Evolutionary conservation across 352 stramenopile species (phyloP), one percentile per base, ranked within the genome.

Genomic region (Phytophthora foliorum): DNA sequence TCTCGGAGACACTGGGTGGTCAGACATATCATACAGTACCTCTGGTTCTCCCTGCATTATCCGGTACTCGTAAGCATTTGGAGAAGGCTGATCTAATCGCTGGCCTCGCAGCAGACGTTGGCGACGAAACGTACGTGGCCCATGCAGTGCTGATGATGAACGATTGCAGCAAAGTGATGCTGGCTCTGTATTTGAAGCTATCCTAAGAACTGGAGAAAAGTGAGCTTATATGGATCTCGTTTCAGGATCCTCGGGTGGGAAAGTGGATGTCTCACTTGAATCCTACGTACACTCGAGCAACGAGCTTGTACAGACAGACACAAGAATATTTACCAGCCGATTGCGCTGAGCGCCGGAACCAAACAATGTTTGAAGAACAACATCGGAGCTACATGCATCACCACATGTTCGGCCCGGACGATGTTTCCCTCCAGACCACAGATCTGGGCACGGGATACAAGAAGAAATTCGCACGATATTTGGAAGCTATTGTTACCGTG

Each of bases 61-160:
- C 29, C 10, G 34, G 32, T 49, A 46, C 54, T 62, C 39, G 48
- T 13, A 54, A 45, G 36, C 9, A 64, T 10, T 25, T 64, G 29
- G 25, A 24, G 10, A 36, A 27, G 27, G 51, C 29, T 6, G 45
- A 64, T 16, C 6, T 64, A 7, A 57, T 64, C 21, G 22, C 4
- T 31, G 13, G 25, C 9, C 9, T 52, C 25, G 41, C 21, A 4
- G 25, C 24, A 21, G 36, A 36, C n/a, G 54, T 41, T 44, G 54
- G 54, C 19, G 34, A 64, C 14, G 57, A 64, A 19, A 10, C 6
- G 4, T 64, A 49, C n/a, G 31, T 64, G 5, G 19, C 27, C 13
- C 31, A 64, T 17, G 50, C 46, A 19, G 22, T 22, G 17, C 1
- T 57, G 10, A 64, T 41, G 46, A 64, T 64, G 57, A 45, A 64